Evolutionary conservation across 495 filamentous ascomycete species (phyloP), one percentile per base, ranked within the genome.

Genomic region (Pseudevernia furfuracea): DNA sequence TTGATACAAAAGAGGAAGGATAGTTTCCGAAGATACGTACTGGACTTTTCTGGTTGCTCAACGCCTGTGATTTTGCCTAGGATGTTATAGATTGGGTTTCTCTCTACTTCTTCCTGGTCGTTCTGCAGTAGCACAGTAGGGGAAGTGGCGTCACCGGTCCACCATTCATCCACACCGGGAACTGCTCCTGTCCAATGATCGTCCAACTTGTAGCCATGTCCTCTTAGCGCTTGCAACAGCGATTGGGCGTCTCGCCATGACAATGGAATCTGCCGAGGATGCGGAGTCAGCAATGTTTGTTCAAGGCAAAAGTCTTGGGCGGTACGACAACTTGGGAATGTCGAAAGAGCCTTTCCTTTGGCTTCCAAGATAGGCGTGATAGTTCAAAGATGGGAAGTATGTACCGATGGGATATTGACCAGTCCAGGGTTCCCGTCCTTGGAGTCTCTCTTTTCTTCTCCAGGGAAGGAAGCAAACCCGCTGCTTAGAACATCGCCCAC

Each of bases 401-500:
- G 52, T 55, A 55, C 52, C n/a, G 62, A 95, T 3, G 94, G 94
- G 53, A 98, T 97, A 21, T 87, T 83, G 41, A 85, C 79, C 25
- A 97, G 78, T 3, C 85, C 94, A 3, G 81, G 76, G 36, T 89
- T 89, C 56, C 92, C 80, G 56, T 89, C 85, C 41, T 84, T 84
- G 39, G 81, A 79, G 57, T 91, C 76, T 61, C 89, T 73, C 39
- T 73, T 80, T 57, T 84, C 81, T 60, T 85, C 79, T 11, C 82
- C 82, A 39, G 87, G 82, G 32, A 84, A 89, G 65, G 90, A 95
- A 56, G 88, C 87, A 78, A 83, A 91, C 2, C 92, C 93, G 21
- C 93, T 92, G 1, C 89, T 92, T 46, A 98, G 83, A 14, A 92
- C 88, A 77, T 98, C 94, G 30, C 94, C 82, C 0, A 91, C 82